Evolutionary conservation across 495 filamentous ascomycete genomes (phyloP), one percentile per base, ranked within the genome.

Genomic region (Aspergillus haitiensis): DNA sequence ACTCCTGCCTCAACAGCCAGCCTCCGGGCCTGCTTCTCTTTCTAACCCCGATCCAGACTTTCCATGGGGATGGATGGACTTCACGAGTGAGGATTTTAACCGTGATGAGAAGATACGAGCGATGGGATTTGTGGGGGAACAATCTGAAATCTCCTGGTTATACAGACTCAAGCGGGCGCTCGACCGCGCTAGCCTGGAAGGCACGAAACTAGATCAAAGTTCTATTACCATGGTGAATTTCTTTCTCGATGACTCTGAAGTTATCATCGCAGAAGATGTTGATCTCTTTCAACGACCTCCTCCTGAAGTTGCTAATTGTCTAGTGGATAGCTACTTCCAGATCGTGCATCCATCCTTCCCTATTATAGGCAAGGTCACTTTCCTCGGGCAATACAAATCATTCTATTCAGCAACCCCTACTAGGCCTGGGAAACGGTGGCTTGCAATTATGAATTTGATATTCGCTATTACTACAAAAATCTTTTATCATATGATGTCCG

Each of bases 51-150:
- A 73, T 15, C 74, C 74, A 11, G 69, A 71, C 35, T 77, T 79
- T 37, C 82, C 81, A 2, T 75, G 76, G 8, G 79, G 74, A 16
- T 76, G 75, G 15, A 52, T 81, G 35, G 85, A 87, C 63, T 74
- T 77, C 35, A 79, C 84, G 51, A 71, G 81, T 40, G 82, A 87
- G 66, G 86, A 88, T 53, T 78, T 81, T 44, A 83, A 84, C 61
- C 77, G 76, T 16, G 81, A 76, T 61, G 77, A 81, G 52, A 74
- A 73, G 40, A 69, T 76, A 31, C 75, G 76, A 44, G 72, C 78
- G 0, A 83, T 79, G 49, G 86, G 86, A 0, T 87, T 83, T 65
- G 72, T 87, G 46, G 86, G 86, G 33, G 85, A 84, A 59, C 84
- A 81, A 51, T 88, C 85, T 4, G 84, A 86, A 53, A 72, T 86